Conservation (phyloP, 2,329 filamentous ascomycete species). For the Rutstroemia sp. region DNA sequence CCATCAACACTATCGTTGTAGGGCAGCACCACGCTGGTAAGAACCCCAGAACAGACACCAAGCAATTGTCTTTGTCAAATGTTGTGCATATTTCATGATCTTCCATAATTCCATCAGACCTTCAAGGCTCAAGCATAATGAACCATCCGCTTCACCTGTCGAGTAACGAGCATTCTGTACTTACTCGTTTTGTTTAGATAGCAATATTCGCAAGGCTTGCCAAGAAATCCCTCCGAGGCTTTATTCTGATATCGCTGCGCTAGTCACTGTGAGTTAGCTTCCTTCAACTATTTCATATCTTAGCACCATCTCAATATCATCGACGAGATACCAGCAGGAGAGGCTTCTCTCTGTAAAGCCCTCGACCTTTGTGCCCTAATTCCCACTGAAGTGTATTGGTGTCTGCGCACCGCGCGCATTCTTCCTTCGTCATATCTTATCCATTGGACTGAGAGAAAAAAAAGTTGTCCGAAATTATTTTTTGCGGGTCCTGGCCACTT, state of each 20-base stretch:
- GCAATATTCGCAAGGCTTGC: conserved; percentile 8
- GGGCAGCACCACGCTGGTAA: neutral
- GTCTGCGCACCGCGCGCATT: conserved; percentile 1
- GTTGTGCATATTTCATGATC: too few relatives aligned
- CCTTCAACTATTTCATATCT: conserved; percentile 5
- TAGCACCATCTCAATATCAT: neutral
- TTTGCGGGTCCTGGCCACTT: conserved; percentile 2
- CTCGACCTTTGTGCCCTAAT: neutral
- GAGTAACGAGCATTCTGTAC: neutral
- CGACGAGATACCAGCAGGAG: neutral
- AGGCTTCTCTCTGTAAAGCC: neutral
- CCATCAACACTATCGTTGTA: conserved; percentile 2
- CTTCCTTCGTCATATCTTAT: neutral
- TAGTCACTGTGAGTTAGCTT: conserved; percentile 22
- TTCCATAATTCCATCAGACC: too few relatives aligned
- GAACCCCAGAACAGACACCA: neutral
- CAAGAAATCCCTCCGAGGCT: conserved; percentile 14
- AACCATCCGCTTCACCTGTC: neutral
- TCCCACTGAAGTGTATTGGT: neutral
- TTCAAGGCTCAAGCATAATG: neutral
- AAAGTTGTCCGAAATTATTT: conserved; percentile 4
- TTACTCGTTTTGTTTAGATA: neutral
- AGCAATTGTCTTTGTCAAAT: too few relatives aligned
- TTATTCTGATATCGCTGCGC: conserved; percentile 11
- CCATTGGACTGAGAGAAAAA: conserved; percentile 2